Evolutionary conservation across 1,139 yeast species (phyloP).

Genomic region (Geotrichum reessii): DNA sequence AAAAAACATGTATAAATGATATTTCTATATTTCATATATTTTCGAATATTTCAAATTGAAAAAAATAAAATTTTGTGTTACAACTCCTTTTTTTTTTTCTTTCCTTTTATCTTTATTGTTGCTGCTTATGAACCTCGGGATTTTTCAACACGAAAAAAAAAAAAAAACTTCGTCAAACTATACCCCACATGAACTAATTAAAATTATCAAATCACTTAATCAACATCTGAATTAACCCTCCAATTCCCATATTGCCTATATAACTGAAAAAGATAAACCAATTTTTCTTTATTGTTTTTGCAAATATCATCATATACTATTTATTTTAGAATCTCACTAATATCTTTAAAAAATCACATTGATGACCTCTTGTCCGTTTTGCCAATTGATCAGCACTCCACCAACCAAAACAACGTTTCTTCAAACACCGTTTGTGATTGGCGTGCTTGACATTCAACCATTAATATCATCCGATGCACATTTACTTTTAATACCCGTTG

Average conservation of each 20-base stretch:
- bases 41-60: too few species aligned
- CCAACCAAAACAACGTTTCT: conserved; percentile 23
- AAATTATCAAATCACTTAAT: neutral
- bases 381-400: neutral
- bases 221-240: neutral
- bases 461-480: conserved; percentile 52
- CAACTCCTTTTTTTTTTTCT: too few species aligned
- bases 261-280: neutral
- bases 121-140: neutral
- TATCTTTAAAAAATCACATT: too few species aligned
- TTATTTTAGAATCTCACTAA: too few species aligned
- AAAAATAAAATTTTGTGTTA: too few species aligned
- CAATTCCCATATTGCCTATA: neutral
- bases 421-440: conserved; percentile 29
- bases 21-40: too few species aligned
- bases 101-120: too few species aligned
- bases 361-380: conserved; percentile 7
- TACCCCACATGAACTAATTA: neutral
- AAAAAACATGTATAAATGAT: too few species aligned
- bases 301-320: too few species aligned
- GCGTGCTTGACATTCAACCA: conserved; percentile 84
- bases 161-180: neutral
- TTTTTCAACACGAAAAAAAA: neutral
- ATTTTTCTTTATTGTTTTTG: too few species aligned
- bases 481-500: conserved; percentile 62